Base-by-base conservation (phyloP, 2,329 filamentous ascomycete genomes). In the Aureobasidium sp. region DNA sequence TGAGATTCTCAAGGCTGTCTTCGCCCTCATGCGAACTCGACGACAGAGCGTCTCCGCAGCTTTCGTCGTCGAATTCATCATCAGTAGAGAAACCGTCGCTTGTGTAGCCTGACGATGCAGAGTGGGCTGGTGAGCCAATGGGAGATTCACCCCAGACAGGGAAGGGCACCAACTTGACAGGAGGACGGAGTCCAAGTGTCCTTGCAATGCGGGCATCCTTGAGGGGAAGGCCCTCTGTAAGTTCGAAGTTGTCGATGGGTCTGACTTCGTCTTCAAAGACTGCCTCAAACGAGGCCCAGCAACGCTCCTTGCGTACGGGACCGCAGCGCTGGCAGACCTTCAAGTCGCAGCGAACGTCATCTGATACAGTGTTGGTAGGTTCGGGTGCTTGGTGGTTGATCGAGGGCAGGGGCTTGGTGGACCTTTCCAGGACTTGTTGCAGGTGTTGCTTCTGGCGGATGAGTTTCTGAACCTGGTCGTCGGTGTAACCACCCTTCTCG, bases 241-340 rank as follows among this genome's bases (percentile, higher is more conserved):
- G 63, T 13, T 77, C 74, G 0, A 68, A 59, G 15, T 65, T 57
- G 1, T 73, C 72, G 10, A 78, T 32, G 1, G 74, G 68, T 29
- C 69, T 59, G 21, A 73, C 65, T 39, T 73, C 67, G 37, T 75
- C 72, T 32, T 68, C 70, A 29, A 78, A 70, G 37, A 81, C 71
- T 13, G 74, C 68, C 4, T 77, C 72, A 64, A 83, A 75, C 32
- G 76, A 77, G 8, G 72, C 71, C 67, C 72, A 79, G 37, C 76
- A 66, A 3, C 79, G 75, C 48, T 81, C 78, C n/a, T 72, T 72
- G 64, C 76, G 78, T 65, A 77, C 78, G 2, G 78, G 78, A 34
- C 80, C 76, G 65, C 81, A 83, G n/a, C 67, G 69, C 36, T 78
- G 77, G 63, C 81, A 83, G 55, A 76, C 75, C 54, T 74, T 73